Conservation (phyloP, 2,329 filamentous ascomycete species). For the Xylariaceae sp. region DNA sequence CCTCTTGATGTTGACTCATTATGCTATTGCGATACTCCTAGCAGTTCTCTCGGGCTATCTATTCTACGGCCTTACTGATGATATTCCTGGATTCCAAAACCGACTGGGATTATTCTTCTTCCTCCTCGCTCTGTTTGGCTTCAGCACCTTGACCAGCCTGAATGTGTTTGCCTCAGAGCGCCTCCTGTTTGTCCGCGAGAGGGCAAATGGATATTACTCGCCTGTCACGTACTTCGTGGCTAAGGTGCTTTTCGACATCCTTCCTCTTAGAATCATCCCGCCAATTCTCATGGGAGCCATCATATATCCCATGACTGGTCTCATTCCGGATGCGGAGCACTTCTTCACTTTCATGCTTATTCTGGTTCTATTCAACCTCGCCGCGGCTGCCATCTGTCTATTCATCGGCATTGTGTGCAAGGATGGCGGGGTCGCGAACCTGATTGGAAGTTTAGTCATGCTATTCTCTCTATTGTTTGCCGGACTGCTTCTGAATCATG, state of each 20-base stretch:
- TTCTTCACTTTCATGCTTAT: slow-evolving; percentile 93
- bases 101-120: slow-evolving; percentile 97
- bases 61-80: slow-evolving; percentile 94
- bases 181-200: slow-evolving; percentile 86
- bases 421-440: slow-evolving; percentile 86
- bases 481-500: slow-evolving; percentile 89
- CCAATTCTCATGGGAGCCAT: slow-evolving; percentile 95
- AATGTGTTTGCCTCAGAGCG: slow-evolving; percentile 92
- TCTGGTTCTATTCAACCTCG: slow-evolving; percentile 92
- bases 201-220: slow-evolving; percentile 95
- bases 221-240: slow-evolving; percentile 92
- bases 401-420: slow-evolving; percentile 97
- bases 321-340: slow-evolving; percentile 78
- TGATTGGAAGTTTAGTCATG: slow-evolving; percentile 96
- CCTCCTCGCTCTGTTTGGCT: slow-evolving; percentile 90
- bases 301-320: slow-evolving; percentile 95
- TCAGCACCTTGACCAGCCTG: slow-evolving; percentile 91
- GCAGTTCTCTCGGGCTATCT: slow-evolving; percentile 93
- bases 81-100: slow-evolving; percentile 98
- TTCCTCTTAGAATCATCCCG: slow-evolving; percentile 90
- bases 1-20: slow-evolving; percentile 97
- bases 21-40: slow-evolving; percentile 92
- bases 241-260: slow-evolving; percentile 97
- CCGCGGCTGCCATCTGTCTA: slow-evolving; percentile 88
- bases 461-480: slow-evolving; percentile 95